Conservation (phyloP, 805 yeast genomes). For the Metschnikowia dekortorum region DNA sequence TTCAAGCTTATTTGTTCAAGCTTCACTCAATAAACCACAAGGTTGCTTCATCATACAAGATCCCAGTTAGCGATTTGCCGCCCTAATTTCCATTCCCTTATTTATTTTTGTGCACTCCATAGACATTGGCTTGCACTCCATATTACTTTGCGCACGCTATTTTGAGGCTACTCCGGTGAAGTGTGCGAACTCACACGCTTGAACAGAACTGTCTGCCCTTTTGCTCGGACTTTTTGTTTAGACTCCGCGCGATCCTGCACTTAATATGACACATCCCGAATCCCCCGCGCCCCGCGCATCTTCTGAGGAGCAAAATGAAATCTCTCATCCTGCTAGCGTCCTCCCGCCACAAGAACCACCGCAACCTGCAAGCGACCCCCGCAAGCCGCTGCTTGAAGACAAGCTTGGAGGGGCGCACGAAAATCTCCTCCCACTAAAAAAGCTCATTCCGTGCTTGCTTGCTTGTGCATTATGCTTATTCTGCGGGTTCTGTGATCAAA, state of each 20-base stretch:
- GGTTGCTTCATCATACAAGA: too few species aligned
- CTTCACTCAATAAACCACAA: too few species aligned
- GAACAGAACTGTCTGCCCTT: not conserved
- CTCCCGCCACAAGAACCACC: not conserved
- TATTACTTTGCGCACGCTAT: too few species aligned
- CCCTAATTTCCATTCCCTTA: too few species aligned
- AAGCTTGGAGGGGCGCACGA: conserved; percentile 40
- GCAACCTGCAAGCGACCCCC: not conserved
- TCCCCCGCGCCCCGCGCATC: not conserved
- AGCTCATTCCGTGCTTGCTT: conserved; percentile 33
- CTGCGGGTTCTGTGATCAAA: conserved; percentile 46
- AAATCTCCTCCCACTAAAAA: conserved; percentile 35
- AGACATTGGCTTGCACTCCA: too few species aligned
- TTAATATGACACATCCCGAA: not conserved
- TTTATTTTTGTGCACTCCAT: too few species aligned
- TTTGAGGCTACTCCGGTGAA: too few species aligned
- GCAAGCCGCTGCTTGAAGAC: conserved; percentile 16
- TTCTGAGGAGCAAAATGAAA: conserved; percentile 1
- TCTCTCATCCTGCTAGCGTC: not conserved
- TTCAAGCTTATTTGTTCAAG: too few species aligned
- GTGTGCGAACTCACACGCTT: not conserved
- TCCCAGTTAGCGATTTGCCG: too few species aligned
- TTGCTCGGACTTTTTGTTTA: not conserved
- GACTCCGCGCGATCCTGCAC: not conserved
- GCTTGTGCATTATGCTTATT: conserved; percentile 38